Evolutionary conservation across 2,329 filamentous ascomycete genomes (phyloP).

Genomic region (Nemania diffusa): DNA sequence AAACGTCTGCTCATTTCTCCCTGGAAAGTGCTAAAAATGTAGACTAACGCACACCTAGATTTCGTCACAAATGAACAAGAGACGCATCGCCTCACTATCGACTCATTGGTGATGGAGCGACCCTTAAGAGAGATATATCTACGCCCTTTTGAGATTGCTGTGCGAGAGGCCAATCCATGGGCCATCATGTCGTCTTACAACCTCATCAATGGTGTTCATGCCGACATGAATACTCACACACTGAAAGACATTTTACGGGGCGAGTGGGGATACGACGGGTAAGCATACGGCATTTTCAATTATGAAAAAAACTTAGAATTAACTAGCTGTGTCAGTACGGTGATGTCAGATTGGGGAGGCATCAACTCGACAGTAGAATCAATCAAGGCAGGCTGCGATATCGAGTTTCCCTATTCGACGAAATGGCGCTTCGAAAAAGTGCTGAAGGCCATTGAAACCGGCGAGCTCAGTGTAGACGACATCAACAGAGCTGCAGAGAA

Average conservation of each 20-base stretch:
- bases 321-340: conserved; percentile 54
- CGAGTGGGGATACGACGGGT: conserved; percentile 72
- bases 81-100: conserved; percentile 71
- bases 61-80: conserved; percentile 42
- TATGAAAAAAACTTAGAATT: conserved; percentile 28
- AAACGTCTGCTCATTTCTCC: conserved; percentile 66
- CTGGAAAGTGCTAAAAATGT: background rate
- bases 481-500: conserved; percentile 70
- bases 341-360: conserved; percentile 70
- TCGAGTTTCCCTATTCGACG: conserved; percentile 67
- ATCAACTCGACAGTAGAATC: conserved; percentile 66
- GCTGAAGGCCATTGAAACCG: conserved; percentile 61
- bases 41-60: conserved; percentile 29
- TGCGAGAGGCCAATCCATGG: conserved; percentile 75
- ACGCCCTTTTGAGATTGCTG: conserved; percentile 78
- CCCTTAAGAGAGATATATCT: conserved; percentile 76
- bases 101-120: conserved; percentile 72
- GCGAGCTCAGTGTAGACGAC: conserved; percentile 58
- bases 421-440: conserved; percentile 69
- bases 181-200: conserved; percentile 77
- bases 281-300: conserved; percentile 38
- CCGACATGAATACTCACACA: conserved; percentile 65
- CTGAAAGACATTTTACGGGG: conserved; percentile 68
- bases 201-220: conserved; percentile 70
- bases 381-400: conserved; percentile 65